phyloP scores from a whole-genome alignment of 1,284 basidiomycete genomes.

The Ganoderma multipileum region DNA sequence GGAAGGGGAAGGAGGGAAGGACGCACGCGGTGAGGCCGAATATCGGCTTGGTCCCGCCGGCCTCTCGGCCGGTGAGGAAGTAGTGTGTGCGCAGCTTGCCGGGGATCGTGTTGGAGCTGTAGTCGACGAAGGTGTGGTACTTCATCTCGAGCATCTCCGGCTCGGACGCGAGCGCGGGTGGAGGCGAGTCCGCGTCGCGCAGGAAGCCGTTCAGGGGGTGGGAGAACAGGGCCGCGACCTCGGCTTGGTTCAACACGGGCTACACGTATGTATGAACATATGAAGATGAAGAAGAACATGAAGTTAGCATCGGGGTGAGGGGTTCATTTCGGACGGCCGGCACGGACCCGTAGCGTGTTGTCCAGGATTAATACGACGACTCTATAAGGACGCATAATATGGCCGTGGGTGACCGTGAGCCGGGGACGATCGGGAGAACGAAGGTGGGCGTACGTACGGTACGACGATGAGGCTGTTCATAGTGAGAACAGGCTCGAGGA shows the following conservation, averaged over 20 bases:
- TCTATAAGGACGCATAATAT: conserved; percentile 44
- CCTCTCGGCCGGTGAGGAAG: conserved; percentile 85
- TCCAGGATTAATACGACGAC: conserved; percentile 85
- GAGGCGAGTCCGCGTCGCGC: conserved; percentile 57
- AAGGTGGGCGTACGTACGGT: conserved; percentile 60
- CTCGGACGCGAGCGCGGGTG: conserved; percentile 59
- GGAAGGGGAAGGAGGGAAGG: conserved; percentile 22
- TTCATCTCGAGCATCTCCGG: conserved; percentile 59
- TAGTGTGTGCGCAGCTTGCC: conserved; percentile 66
- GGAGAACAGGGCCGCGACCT: conserved; percentile 83
- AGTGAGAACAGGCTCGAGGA: conserved; percentile 79
- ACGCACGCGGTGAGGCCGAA: conserved; percentile 81
- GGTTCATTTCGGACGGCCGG: conserved; percentile 3
- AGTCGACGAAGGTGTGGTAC: conserved; percentile 73
- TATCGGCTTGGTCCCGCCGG: conserved; percentile 81
- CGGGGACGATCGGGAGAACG: conserved; percentile 5
- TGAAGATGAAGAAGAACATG: conserved; percentile 14
- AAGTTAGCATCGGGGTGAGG: neutral
- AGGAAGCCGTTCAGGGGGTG: conserved; percentile 82
- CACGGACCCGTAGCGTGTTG: conserved; percentile 61
- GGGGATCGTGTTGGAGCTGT: conserved; percentile 50
- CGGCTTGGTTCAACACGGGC: conserved; percentile 80
- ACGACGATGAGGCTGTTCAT: conserved; percentile 78
- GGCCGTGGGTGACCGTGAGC: neutral
- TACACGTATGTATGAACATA: conserved; percentile 38